These are phyloP conservation scores for Neodidymelliopsis sp. DNA, from an alignment of 2,329 filamentous ascomycete species.

Conservation along the genomic window DNA sequence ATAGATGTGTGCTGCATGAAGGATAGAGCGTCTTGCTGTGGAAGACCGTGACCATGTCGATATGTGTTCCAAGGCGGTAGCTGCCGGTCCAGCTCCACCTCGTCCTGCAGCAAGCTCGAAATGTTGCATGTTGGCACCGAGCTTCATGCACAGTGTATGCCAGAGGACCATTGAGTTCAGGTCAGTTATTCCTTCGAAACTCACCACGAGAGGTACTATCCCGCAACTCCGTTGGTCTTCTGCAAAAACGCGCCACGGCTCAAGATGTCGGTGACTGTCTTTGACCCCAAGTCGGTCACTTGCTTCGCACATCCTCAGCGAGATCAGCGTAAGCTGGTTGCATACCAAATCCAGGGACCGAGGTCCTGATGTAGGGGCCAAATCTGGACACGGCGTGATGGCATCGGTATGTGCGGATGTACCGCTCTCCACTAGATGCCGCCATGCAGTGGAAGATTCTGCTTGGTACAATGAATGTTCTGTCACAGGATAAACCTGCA, in stretches of 20 bases:
- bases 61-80: slow-evolving; percentile 60
- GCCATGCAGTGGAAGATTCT: slow-evolving; percentile 46
- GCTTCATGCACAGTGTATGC: slow-evolving; percentile 62
- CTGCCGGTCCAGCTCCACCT: slow-evolving; percentile 56
- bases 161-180: slow-evolving; percentile 61
- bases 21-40: slow-evolving; percentile 58
- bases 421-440: slow-evolving; percentile 40
- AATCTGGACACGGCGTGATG: slow-evolving; percentile 38
- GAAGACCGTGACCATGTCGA: slow-evolving; percentile 60
- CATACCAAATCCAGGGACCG: slow-evolving; percentile 16
- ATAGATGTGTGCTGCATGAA: slow-evolving; percentile 62
- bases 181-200: slow-evolving; percentile 47
- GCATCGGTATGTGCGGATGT: slow-evolving; percentile 38
- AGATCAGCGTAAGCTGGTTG: slow-evolving; percentile 41
- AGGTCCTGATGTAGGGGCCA: slow-evolving; percentile 6
- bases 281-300: slow-evolving; percentile 42
- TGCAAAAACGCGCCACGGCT: slow-evolving; percentile 54
- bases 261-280: slow-evolving; percentile 39
- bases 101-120: slow-evolving; percentile 63
- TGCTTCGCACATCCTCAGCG: slow-evolving; percentile 44
- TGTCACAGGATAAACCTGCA: slow-evolving; percentile 57
- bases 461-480: slow-evolving; percentile 56
- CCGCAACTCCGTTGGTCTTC: slow-evolving; percentile 57
- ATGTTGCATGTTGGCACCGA: slow-evolving; percentile 60
- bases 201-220: slow-evolving; percentile 47